Conservation (phyloP, 164 flowering plant species). For the Euptelea pleiosperma region DNA sequence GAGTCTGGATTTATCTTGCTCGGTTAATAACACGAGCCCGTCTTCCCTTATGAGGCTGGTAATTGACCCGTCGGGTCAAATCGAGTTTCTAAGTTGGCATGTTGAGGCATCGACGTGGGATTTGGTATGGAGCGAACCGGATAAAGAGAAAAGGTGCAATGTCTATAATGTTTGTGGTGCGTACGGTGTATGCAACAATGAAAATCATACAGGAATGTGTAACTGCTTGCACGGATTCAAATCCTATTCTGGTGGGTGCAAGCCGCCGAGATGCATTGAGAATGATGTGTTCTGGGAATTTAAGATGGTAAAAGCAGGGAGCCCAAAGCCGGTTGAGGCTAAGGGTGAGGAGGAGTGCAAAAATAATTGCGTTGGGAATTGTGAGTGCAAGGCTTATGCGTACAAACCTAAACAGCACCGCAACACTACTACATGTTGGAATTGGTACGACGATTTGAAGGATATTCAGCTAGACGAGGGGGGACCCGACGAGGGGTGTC, state of each 20-base stretch:
- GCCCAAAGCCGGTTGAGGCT: background rate
- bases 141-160: constrained; percentile 29
- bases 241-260: constrained; percentile 33
- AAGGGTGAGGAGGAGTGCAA: background rate
- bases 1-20: background rate
- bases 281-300: background rate
- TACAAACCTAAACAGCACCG: no score
- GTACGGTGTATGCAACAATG: constrained; percentile 32
- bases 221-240: constrained; percentile 36
- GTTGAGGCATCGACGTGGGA: constrained; percentile 17
- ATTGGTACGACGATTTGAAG: background rate
- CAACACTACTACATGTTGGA: background rate
- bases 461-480: background rate
- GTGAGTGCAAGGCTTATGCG: background rate
- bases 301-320: background rate
- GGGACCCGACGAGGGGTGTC: background rate
- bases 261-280: constrained; percentile 4
- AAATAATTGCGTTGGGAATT: background rate
- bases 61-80: background rate
- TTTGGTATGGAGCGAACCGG: constrained; percentile 29
- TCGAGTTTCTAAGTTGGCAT: background rate
- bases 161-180: constrained; percentile 33
- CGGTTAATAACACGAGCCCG: no score
- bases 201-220: constrained; percentile 21
- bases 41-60: background rate